Percentiles rank a stretch among this genome's conserved stretches.
These are phyloP conservation scores for Beauveria asiatica DNA, from an alignment of 2,329 filamentous ascomycete species.

Conservation along the genomic window DNA sequence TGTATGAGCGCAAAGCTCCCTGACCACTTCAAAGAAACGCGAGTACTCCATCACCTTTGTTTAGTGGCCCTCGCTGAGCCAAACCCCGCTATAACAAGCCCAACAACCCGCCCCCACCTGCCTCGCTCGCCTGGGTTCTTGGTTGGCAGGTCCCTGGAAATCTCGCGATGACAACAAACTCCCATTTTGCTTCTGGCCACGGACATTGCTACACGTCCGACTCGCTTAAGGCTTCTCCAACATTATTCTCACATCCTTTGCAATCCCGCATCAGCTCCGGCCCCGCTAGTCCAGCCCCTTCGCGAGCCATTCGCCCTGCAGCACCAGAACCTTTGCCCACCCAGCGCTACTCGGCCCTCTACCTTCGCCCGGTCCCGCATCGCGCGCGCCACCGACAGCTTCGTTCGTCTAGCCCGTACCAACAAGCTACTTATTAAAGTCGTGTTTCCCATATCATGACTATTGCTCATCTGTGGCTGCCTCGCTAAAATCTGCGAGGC, in stretches of 20 bases:
- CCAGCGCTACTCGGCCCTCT: background rate
- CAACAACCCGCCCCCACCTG: conserved; percentile 4
- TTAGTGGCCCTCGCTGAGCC: background rate
- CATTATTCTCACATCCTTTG: background rate
- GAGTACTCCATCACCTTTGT: background rate
- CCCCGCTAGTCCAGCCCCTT: background rate
- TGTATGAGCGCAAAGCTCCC: background rate
- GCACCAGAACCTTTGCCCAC: background rate
- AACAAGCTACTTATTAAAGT: background rate
- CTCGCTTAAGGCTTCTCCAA: background rate
- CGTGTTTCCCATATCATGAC: conserved; percentile 20
- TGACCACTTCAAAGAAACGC: background rate
- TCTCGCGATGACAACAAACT: conserved; percentile 5
- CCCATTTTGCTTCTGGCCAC: background rate
- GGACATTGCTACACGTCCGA: background rate
- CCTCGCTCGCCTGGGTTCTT: background rate
- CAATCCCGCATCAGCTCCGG: background rate
- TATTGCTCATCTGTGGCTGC: conserved; percentile 20
- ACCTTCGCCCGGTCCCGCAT: background rate
- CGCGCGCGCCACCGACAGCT: background rate
- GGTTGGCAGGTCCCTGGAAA: conserved; percentile 9
- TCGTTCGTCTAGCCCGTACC: background rate
- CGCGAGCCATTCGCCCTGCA: background rate
- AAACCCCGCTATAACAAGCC: conserved; percentile 2
- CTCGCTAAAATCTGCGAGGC: conserved; percentile 25